phyloP scores from a whole-genome alignment of 169 alveolate species.

The Plasmodium blacklocki region DNA sequence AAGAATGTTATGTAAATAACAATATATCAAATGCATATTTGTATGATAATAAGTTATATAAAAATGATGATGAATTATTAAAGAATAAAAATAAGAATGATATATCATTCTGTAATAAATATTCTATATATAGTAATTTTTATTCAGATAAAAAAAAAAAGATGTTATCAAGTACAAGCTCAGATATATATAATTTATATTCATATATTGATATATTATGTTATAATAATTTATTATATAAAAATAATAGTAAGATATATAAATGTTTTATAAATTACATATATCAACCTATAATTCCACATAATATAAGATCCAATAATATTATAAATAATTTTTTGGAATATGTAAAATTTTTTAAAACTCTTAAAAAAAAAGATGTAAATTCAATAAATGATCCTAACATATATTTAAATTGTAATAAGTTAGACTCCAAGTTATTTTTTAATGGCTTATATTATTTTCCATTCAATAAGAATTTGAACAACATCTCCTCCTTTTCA shows the following conservation, averaged over 20 bases:
- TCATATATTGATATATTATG: slow-evolving; percentile 59
- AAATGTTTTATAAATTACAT: slow-evolving; percentile 38
- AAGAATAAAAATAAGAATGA: neutral
- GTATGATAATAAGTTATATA: neutral
- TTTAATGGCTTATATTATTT: slow-evolving; percentile 20
- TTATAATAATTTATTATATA: slow-evolving; percentile 23
- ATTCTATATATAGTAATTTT: neutral
- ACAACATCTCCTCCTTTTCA: neutral
- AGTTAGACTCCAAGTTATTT: slow-evolving; percentile 22
- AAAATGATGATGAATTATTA: neutral
- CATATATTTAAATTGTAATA: slow-evolving; percentile 57
- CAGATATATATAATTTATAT: slow-evolving; percentile 37
- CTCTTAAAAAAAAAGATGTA: slow-evolving; percentile 2
- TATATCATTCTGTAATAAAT: neutral
- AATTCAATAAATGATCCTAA: slow-evolving; percentile 48
- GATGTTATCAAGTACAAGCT: neutral
- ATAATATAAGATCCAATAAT: slow-evolving; percentile 63
- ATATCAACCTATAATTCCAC: slow-evolving; percentile 64
- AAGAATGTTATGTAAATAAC: too few relatives aligned
- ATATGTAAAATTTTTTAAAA: slow-evolving; percentile 53
- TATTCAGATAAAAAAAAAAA: neutral
- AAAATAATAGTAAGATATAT: slow-evolving; percentile 27
- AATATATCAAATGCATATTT: too few relatives aligned
- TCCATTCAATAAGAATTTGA: slow-evolving; percentile 9
- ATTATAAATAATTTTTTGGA: slow-evolving; percentile 40